A percentile compares a stretch with the other conserved stretches of the same genome.
Conservation (phyloP, 2,329 filamentous ascomycete species). For the Curvularia verruculosa region DNA sequence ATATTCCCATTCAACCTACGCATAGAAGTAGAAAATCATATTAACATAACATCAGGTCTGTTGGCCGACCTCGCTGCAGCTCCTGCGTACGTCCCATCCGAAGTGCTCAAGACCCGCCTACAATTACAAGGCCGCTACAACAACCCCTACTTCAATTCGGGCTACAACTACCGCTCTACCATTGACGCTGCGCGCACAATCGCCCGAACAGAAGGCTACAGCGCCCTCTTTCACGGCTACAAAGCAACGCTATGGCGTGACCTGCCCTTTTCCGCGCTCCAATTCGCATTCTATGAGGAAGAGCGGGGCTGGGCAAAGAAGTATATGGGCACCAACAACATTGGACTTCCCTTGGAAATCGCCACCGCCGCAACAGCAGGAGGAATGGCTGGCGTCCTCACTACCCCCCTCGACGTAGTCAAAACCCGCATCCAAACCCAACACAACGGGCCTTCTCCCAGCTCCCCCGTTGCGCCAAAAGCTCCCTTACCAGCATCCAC, state of each 20-base stretch:
- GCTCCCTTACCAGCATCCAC: constrained; percentile 25
- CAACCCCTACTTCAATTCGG: constrained; percentile 90
- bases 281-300: constrained; percentile 98
- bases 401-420: constrained; percentile 94
- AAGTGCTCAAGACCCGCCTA: constrained; percentile 95
- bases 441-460: constrained; percentile 58
- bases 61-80: constrained; percentile 91
- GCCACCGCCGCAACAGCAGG: constrained; percentile 88
- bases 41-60: constrained; percentile 66
- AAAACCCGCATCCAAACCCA: constrained; percentile 98
- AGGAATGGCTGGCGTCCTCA: constrained; percentile 90
- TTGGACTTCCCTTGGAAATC: constrained; percentile 84
- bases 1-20: constrained; percentile 32
- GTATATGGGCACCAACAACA: constrained; percentile 80
- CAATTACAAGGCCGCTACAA: constrained; percentile 95
- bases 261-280: constrained; percentile 91
- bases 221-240: constrained; percentile 94
- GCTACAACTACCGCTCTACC: constrained; percentile 93
- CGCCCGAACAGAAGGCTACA: constrained; percentile 77
- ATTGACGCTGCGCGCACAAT: constrained; percentile 86
- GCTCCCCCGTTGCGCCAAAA: constrained; percentile 23
- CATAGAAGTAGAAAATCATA: not conserved
- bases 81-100: constrained; percentile 92
- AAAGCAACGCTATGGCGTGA: constrained; percentile 94
- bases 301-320: constrained; percentile 80